Base-by-base conservation (phyloP, 805 yeast species). In the Diddensiella transvaalensis region DNA sequence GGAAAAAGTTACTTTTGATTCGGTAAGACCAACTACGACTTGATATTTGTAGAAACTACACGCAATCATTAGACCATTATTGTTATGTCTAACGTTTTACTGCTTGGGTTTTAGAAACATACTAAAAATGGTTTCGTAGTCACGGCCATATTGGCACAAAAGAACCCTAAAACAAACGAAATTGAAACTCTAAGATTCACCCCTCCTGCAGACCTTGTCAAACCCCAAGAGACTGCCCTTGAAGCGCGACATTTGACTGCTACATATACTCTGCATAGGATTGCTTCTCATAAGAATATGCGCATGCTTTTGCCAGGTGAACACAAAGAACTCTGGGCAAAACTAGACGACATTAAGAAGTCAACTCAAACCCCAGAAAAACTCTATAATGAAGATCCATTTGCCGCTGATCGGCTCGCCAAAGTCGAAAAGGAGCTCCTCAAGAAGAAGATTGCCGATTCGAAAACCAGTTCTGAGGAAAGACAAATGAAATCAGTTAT, bases 191-290 rank as follows among this genome's bases (percentile, higher is more conserved):
- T 88, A 2, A 71, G 74, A 46, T 77, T 81, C 70, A 73, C 58
- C 40, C 78, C 77, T 43, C 80, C 79, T 0, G 59, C 67, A 3
- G 79, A 77, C 5, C 59, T 76, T 3, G 73, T 83, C 4, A 66
- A 69, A 2, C 83, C 90, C 0, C 88, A 85, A 56, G 86, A 80
- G 40, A 87, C 97, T 0, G 78, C 95, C 1, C 72, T 87, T 26
- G 97, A 90, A 58, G 96, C 98, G 0, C 76, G 96, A 41, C 95
- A 90, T 63, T 76, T 77, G 59, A 89, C 91, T 0, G 97, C 99
- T 0, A 89, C 97, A 0, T 87, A 84, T 55, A 93, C 91, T 0
- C 65, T 91, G 52, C 90, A 81, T 62, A 72, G 96, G 30, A 74
- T 91, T 17, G 82, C 90, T 32, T 86, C 81, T 51, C 83, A 82